Evolutionary conservation across 1,139 yeast species (phyloP).

Genomic region (Pichia sp.): DNA sequence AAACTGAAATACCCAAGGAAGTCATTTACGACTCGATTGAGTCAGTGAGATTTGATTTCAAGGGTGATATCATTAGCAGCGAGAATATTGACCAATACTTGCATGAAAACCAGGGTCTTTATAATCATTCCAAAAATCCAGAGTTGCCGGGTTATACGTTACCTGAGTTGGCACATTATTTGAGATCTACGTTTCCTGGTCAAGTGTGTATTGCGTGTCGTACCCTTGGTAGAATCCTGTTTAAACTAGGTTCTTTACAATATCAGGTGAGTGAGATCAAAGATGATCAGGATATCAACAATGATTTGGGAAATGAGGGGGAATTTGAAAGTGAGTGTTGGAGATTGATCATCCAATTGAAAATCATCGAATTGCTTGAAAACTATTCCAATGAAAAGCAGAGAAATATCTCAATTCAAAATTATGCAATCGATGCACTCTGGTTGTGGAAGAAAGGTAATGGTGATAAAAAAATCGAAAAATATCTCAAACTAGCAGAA

Average conservation of each 20-base stretch:
- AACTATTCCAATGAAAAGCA: slow-evolving; percentile 66
- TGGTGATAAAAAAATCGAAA: slow-evolving; percentile 29
- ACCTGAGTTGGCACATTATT: slow-evolving; percentile 68
- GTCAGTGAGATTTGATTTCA: slow-evolving; percentile 80
- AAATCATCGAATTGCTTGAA: slow-evolving; percentile 62
- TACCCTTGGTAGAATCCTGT: slow-evolving; percentile 78
- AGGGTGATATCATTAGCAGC: slow-evolving; percentile 62
- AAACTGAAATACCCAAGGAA: slow-evolving; percentile 27
- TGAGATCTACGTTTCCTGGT: slow-evolving; percentile 73
- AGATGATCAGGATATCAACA: slow-evolving; percentile 32
- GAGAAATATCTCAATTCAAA: slow-evolving; percentile 65
- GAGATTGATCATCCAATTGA: slow-evolving; percentile 59
- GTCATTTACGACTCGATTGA: slow-evolving; percentile 51
- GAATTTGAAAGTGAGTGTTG: slow-evolving; percentile 62
- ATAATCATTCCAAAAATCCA: slow-evolving; percentile 88
- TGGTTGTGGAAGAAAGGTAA: slow-evolving; percentile 91
- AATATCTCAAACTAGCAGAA: not conserved
- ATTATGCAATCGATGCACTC: slow-evolving; percentile 84
- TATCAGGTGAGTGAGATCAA: slow-evolving; percentile 32
- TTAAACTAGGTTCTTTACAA: slow-evolving; percentile 63
- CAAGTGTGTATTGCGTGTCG: slow-evolving; percentile 85
- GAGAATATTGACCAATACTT: slow-evolving; percentile 30
- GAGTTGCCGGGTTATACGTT: slow-evolving; percentile 89
- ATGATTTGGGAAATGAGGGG: slow-evolving; percentile 14
- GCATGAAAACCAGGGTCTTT: slow-evolving; percentile 57